Conservation (phyloP, 2,329 filamentous ascomycete species). For the Penicillium sclerotiorum region DNA sequence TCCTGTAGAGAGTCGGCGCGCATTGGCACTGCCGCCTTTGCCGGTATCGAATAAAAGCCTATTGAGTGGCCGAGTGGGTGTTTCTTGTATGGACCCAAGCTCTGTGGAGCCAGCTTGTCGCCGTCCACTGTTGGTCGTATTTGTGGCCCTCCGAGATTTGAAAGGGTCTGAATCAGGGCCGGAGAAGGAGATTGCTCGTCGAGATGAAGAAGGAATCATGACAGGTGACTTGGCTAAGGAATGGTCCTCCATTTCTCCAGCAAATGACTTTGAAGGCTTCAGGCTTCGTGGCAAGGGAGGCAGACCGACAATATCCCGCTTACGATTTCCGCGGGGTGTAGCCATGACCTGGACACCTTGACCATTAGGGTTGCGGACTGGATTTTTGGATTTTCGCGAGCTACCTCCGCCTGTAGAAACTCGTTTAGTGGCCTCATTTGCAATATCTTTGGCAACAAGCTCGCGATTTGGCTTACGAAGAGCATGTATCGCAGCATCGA, state of each 20-base stretch:
- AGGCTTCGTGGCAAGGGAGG: slow-evolving; percentile 31
- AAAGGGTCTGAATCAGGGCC: slow-evolving; percentile 22
- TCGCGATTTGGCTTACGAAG: slow-evolving; percentile 52
- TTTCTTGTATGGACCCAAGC: slow-evolving; percentile 39
- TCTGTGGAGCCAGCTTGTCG: slow-evolving; percentile 9
- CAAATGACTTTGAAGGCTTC: slow-evolving; percentile 30
- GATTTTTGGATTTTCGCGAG: slow-evolving; percentile 45
- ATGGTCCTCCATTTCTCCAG: slow-evolving; percentile 29
- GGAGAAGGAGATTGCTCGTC: slow-evolving; percentile 32
- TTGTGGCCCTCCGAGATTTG: slow-evolving; percentile 8
- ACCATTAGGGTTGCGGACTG: slow-evolving; percentile 43
- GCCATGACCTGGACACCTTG: slow-evolving; percentile 54
- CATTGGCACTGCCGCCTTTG: slow-evolving; percentile 8
- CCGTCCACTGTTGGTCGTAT: slow-evolving; percentile 5
- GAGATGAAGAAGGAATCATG: slow-evolving; percentile 36
- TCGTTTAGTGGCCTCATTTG: slow-evolving; percentile 45
- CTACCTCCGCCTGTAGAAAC: slow-evolving; percentile 30
- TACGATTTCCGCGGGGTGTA: slow-evolving; percentile 46
- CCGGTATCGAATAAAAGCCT: slow-evolving; percentile 25
- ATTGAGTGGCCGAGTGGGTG: slow-evolving; percentile 40
- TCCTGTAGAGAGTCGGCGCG: slow-evolving; percentile 17
- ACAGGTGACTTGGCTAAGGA: slow-evolving; percentile 33
- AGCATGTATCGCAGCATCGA: slow-evolving; percentile 51
- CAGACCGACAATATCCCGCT: slow-evolving; percentile 33
- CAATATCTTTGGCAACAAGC: slow-evolving; percentile 49